Evolutionary conservation across 805 yeast species (phyloP).

Genomic region (Blastobotrys terrestris): DNA sequence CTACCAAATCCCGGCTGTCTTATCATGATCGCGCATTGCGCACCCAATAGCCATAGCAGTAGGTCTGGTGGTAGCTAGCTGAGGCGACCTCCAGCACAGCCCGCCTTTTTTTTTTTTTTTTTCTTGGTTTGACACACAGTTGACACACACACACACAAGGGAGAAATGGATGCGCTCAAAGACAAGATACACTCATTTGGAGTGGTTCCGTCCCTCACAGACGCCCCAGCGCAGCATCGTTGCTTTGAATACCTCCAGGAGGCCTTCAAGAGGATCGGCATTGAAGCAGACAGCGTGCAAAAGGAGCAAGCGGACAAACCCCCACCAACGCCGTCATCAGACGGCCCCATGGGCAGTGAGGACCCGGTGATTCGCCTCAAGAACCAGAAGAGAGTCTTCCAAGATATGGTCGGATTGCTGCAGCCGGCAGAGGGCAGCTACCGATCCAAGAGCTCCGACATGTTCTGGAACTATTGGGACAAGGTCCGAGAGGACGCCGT

Average conservation of each 20-base stretch:
- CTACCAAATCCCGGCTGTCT: no score
- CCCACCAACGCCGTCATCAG: not conserved
- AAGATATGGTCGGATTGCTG: constrained; percentile 17
- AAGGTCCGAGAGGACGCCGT: constrained; percentile 26
- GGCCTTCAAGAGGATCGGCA: constrained; percentile 21
- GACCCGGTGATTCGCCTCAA: constrained; percentile 13
- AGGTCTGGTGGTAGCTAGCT: no score
- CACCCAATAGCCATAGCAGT: not conserved
- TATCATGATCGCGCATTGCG: not conserved
- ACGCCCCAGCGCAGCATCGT: constrained; percentile 29
- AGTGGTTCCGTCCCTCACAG: constrained; percentile 24
- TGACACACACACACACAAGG: not conserved
- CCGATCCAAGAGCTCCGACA: constrained; percentile 21
- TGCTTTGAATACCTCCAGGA: constrained; percentile 26
- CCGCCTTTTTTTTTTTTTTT: not conserved
- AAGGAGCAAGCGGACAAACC: constrained; percentile 7
- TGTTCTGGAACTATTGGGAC: constrained; percentile 36
- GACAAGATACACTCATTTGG: constrained; percentile 16
- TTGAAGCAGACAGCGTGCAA: constrained; percentile 9
- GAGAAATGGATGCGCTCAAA: not conserved
- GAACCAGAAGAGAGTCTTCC: constrained; percentile 19
- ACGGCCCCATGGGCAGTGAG: constrained; percentile 3
- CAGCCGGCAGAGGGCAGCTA: constrained; percentile 18
- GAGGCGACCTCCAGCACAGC: not conserved
- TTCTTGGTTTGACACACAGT: not conserved